phyloP scores from a whole-genome alignment of 1,139 yeast genomes.

The Suhomyces taliae region DNA sequence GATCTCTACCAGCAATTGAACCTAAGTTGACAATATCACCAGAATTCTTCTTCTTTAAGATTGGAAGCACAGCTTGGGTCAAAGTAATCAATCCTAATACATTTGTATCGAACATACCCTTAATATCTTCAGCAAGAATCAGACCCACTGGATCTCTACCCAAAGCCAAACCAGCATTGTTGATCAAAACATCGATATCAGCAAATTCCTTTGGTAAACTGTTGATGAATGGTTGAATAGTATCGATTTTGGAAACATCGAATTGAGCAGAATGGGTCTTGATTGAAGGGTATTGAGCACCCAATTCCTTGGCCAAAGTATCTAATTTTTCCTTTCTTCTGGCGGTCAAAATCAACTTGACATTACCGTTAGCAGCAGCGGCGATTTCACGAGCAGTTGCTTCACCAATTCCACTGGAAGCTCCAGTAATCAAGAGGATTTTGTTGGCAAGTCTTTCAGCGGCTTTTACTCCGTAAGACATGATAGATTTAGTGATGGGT shows the following conservation, averaged over 20 bases:
- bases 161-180: slow-evolving; percentile 47
- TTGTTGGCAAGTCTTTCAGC: slow-evolving; percentile 62
- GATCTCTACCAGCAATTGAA: slow-evolving; percentile 84
- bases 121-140: slow-evolving; percentile 33
- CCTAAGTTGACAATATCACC: slow-evolving; percentile 87
- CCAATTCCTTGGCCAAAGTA: slow-evolving; percentile 28
- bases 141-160: slow-evolving; percentile 41
- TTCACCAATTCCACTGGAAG: slow-evolving; percentile 64
- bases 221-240: slow-evolving; percentile 33
- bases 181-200: slow-evolving; percentile 40
- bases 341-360: slow-evolving; percentile 43
- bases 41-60: slow-evolving; percentile 44
- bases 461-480: slow-evolving; percentile 55
- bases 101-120: slow-evolving; percentile 43
- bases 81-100: slow-evolving; percentile 43
- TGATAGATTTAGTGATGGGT: slow-evolving; percentile 12
- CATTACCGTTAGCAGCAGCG: slow-evolving; percentile 37
- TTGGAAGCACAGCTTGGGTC: slow-evolving; percentile 45
- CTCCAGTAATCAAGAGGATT: slow-evolving; percentile 68
- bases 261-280: slow-evolving; percentile 27
- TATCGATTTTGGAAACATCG: slow-evolving; percentile 38
- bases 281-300: slow-evolving; percentile 25
- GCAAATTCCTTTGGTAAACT: slow-evolving; percentile 36
- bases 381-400: slow-evolving; percentile 45
- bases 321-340: slow-evolving; percentile 42